phyloP scores from a whole-genome alignment of 1,284 basidiomycete species.

The Hymenochaete sp. region DNA sequence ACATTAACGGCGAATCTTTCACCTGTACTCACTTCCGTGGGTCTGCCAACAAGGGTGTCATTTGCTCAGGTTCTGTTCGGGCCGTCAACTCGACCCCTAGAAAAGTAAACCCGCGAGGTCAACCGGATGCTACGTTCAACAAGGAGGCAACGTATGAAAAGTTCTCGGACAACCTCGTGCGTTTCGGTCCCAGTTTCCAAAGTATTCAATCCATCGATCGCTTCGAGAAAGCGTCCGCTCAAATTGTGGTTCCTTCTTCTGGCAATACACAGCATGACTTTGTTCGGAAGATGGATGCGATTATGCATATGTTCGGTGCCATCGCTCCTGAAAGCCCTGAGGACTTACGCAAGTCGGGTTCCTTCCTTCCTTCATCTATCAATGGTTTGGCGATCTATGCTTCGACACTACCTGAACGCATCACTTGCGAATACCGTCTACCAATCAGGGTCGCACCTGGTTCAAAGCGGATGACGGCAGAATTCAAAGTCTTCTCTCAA shows the following conservation, averaged over 20 bases:
- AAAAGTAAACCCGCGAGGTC: not conserved
- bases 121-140: not conserved
- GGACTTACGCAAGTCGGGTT: slow-evolving; percentile 22
- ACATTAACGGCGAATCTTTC: slow-evolving; percentile 3
- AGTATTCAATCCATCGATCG: slow-evolving; percentile 24
- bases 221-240: no score
- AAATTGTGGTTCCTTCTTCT: slow-evolving; percentile 23
- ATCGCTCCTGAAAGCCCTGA: slow-evolving; percentile 21
- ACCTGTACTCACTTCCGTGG: slow-evolving; percentile 6
- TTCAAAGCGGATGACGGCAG: slow-evolving; percentile 23
- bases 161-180: slow-evolving; percentile 20
- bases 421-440: slow-evolving; percentile 28
- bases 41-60: slow-evolving; percentile 7
- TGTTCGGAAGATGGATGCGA: slow-evolving; percentile 29
- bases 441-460: slow-evolving; percentile 26
- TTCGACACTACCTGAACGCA: slow-evolving; percentile 25
- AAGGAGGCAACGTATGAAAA: slow-evolving; percentile 10
- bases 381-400: slow-evolving; percentile 25
- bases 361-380: slow-evolving; percentile 28
- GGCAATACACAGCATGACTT: slow-evolving; percentile 24
- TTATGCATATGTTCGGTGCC: slow-evolving; percentile 30
- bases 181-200: slow-evolving; percentile 29
- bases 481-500: slow-evolving; percentile 27
- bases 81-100: not conserved
- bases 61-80: slow-evolving; percentile 26